Evolutionary conservation across 495 filamentous ascomycete species (phyloP).

Genomic region (Aspergillus nidulans): DNA sequence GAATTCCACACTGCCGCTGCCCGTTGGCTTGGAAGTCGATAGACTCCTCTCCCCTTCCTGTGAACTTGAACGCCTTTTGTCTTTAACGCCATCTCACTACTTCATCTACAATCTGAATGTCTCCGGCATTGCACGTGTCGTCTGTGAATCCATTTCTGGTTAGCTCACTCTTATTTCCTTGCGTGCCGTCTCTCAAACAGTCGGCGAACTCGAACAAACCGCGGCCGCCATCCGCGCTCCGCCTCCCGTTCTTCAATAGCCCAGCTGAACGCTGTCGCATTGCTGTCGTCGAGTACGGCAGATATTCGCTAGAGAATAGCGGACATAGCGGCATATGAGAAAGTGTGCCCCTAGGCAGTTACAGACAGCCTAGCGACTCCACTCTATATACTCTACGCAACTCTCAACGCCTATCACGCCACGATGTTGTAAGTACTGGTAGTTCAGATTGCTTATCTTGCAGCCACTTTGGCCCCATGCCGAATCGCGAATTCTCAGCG

Average conservation of each 20-base stretch:
- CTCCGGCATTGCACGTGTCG: background rate
- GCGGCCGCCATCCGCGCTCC: background rate
- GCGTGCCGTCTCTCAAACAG: background rate
- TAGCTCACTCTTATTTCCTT: background rate
- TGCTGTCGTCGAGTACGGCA: background rate
- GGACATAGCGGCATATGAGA: background rate
- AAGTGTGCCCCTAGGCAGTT: background rate
- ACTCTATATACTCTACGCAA: background rate
- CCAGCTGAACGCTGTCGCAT: background rate
- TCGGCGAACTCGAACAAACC: conserved; percentile 1
- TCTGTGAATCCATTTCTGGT: background rate
- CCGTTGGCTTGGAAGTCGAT: background rate
- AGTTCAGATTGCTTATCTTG: conserved; percentile 2
- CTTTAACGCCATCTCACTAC: background rate
- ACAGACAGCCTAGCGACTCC: background rate
- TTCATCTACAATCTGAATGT: background rate
- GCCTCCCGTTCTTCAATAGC: too few relatives aligned
- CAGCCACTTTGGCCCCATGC: background rate
- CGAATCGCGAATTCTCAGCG: background rate
- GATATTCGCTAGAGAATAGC: background rate
- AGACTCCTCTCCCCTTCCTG: background rate
- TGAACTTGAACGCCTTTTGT: background rate
- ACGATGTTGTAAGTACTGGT: conserved; percentile 14
- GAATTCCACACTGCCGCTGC: conserved; percentile 1
- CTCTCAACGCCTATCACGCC: background rate